phyloP scores from a whole-genome alignment of 768 basidiomycete genomes.

The Phaeotremella skinneri region DNA sequence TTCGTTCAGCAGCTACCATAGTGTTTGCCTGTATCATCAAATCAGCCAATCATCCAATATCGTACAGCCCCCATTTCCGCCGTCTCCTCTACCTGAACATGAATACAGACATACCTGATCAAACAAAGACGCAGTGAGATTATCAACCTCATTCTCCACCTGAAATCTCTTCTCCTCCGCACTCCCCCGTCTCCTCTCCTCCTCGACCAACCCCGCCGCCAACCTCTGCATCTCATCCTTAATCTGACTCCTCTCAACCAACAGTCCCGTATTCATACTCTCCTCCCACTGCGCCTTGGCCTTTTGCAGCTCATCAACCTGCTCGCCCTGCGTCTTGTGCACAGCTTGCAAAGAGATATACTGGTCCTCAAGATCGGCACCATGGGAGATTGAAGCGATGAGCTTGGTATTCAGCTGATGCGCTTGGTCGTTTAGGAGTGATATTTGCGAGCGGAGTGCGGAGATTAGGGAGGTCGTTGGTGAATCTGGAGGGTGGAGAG shows the following conservation, averaged over 20 bases:
- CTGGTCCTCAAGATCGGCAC: constrained; percentile 89
- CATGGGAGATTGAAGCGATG: constrained; percentile 83
- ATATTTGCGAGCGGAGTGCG: constrained; percentile 74
- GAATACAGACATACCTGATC: constrained; percentile 52
- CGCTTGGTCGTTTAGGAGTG: constrained; percentile 85
- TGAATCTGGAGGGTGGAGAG: constrained; percentile 67
- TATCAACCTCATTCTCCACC: constrained; percentile 92
- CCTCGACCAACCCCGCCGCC: constrained; percentile 93
- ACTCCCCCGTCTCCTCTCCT: constrained; percentile 83
- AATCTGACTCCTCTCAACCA: constrained; percentile 89
- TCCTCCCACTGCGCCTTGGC: constrained; percentile 84
- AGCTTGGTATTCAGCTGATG: constrained; percentile 88
- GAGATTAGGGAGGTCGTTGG: constrained; percentile 64
- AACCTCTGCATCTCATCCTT: constrained; percentile 85
- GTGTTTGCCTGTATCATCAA: constrained; percentile 73
- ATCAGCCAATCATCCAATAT: neutral
- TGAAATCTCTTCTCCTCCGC: constrained; percentile 76
- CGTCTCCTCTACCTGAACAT: too few species aligned
- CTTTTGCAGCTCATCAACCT: constrained; percentile 72
- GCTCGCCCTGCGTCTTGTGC: constrained; percentile 57
- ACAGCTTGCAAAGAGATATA: constrained; percentile 59
- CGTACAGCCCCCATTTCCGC: neutral
- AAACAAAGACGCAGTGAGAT: constrained; percentile 86
- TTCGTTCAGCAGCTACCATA: constrained; percentile 94
- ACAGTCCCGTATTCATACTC: constrained; percentile 81